Percentiles rank a stretch among this genome's conserved stretches.
These are phyloP conservation scores for Debaryomyces sp. DNA, from an alignment of 1,139 yeast species.

Conservation along the genomic window DNA sequence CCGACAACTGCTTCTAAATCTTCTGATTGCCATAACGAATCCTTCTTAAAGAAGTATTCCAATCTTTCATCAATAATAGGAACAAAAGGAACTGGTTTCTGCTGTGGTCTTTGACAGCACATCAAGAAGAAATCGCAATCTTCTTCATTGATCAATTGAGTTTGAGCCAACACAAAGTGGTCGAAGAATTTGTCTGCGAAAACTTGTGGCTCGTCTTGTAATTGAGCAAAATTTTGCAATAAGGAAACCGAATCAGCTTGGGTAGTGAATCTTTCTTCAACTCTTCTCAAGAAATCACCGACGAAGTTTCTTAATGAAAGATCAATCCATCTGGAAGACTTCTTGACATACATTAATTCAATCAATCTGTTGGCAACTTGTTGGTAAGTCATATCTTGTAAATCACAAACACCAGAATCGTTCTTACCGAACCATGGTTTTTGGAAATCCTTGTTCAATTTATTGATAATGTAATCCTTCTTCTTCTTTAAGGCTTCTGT, in stretches of 20 bases:
- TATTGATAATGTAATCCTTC: slow-evolving; percentile 82
- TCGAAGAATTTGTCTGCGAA: slow-evolving; percentile 62
- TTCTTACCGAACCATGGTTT: slow-evolving; percentile 95
- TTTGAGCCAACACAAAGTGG: slow-evolving; percentile 71
- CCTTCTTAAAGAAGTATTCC: slow-evolving; percentile 96
- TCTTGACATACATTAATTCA: slow-evolving; percentile 83
- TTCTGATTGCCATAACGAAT: slow-evolving; percentile 98
- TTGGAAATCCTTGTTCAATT: slow-evolving; percentile 91
- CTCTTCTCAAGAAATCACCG: slow-evolving; percentile 87
- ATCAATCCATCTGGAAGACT: slow-evolving; percentile 88
- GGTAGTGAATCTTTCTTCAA: slow-evolving; percentile 91
- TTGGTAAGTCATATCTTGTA: slow-evolving; percentile 93
- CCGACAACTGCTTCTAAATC: slow-evolving; percentile 94
- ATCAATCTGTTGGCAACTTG: slow-evolving; percentile 88
- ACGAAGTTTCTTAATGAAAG: slow-evolving; percentile 80
- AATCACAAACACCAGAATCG: slow-evolving; percentile 79
- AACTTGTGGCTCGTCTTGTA: slow-evolving; percentile 61
- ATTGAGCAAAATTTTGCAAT: slow-evolving; percentile 70
- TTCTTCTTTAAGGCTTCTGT: slow-evolving; percentile 79
- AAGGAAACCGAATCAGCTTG: slow-evolving; percentile 57
- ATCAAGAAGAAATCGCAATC: slow-evolving; percentile 92
- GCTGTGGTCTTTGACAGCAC: slow-evolving; percentile 80
- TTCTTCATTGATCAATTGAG: slow-evolving; percentile 90
- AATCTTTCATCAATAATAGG: slow-evolving; percentile 94
- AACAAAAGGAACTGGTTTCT: slow-evolving; percentile 97